Evolutionary conservation across 1,284 basidiomycete species (phyloP), one percentile per base, ranked within the genome.

Genomic region (Trametes versicolor): DNA sequence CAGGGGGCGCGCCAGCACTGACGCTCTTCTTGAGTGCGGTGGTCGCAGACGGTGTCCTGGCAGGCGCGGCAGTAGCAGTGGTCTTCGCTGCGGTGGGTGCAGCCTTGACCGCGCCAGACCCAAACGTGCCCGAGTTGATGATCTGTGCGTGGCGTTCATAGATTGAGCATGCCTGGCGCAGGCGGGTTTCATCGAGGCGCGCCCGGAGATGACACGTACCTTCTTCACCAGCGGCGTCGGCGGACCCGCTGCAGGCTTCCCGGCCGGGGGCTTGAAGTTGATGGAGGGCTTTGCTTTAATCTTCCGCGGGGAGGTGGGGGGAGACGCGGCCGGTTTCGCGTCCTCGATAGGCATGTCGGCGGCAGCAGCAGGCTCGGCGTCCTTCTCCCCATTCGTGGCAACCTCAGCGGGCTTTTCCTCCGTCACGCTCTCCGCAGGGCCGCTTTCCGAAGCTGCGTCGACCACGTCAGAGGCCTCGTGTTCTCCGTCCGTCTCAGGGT

Each of bases 61-160:
- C 73, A 54, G 77, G 72, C 29, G 29, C 29, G 63, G 79, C 71
- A 63, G 80, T 72, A 43, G 81, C 45, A 51, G 82, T 79, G 72
- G 85, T 82, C 63, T 76, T 80, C 41, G 77, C 71, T 36, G 73
- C 69, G 61, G 84, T 71, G 64, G 82, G 75, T 57, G 81, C 75
- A 68, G 84, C 70, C 76, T 88, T 92, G 60, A 83, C 79, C 64
- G 81, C 71, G 65, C 87, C 87, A 73, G 84, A 73, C 67, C 88
- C 86, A 80, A 90, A 89, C 68, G 88, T 90, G 70, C 89, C 87
- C 65, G 88, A 86, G 76, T 80, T 87, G 70, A 90, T 80, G 66
- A 90, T 83, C 91, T 93, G 74, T 50, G 59, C 71, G 70, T 73
- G 74, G 68, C 72, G 66, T 69, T 72, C 58, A 74, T 71, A 32